A percentile compares a stretch with the other conserved stretches of the same genome.
Evolutionary conservation across 345 rosid species (phyloP).

Genomic region (Ceriops zippeliana): DNA sequence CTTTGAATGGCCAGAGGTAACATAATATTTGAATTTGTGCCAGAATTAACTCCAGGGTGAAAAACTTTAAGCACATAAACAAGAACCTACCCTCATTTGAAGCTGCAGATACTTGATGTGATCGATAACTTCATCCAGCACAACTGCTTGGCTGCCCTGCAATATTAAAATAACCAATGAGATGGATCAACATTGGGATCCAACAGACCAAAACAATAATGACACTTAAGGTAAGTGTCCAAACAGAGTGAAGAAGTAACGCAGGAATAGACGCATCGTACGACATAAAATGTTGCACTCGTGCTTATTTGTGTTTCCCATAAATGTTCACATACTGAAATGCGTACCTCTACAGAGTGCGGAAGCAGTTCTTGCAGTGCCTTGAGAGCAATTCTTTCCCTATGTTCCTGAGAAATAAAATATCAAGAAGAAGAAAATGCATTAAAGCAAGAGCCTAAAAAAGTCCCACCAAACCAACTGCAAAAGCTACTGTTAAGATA

Average conservation of each 20-base stretch:
- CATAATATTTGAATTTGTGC: no score
- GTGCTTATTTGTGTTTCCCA: neutral
- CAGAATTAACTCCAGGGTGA: no score
- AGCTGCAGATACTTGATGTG: slow-evolving; percentile 57
- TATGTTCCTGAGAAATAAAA: slow-evolving; percentile 36
- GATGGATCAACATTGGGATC: neutral
- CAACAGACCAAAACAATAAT: neutral
- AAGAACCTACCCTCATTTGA: slow-evolving; percentile 47
- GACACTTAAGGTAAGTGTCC: neutral
- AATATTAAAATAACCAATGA: slow-evolving; percentile 18
- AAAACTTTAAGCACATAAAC: neutral
- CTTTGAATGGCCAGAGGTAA: no score
- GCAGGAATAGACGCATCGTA: no score
- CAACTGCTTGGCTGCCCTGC: slow-evolving; percentile 32
- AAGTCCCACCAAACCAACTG: neutral
- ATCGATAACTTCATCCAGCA: slow-evolving; percentile 37
- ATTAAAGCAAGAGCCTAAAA: neutral
- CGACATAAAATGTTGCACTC: no score
- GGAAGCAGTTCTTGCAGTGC: slow-evolving; percentile 49
- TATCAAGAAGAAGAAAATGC: neutral
- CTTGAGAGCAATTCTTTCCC: slow-evolving; percentile 35
- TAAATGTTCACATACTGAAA: neutral
- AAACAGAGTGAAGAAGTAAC: neutral
- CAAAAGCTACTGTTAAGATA: neutral
- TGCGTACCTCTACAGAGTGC: slow-evolving; percentile 35